These are phyloP conservation scores for Pseudogymnoascus sp. DNA, from an alignment of 2,329 filamentous ascomycete species.

Conservation along the genomic window DNA sequence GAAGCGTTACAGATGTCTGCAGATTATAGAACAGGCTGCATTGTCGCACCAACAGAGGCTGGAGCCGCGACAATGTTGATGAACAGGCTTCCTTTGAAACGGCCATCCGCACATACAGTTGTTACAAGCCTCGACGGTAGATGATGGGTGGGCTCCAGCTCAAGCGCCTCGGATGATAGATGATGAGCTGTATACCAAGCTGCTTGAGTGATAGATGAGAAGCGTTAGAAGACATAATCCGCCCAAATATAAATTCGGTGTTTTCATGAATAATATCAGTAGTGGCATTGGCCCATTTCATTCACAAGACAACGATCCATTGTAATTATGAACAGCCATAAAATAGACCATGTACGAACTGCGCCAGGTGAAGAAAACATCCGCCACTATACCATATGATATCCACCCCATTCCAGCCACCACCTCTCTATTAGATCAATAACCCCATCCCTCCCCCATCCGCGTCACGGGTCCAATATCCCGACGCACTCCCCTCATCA, in stretches of 20 bases:
- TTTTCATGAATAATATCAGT: background rate
- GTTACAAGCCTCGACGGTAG: background rate
- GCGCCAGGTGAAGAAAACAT: constrained; percentile 6
- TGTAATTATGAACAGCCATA: background rate
- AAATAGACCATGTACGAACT: constrained; percentile 6
- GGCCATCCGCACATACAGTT: background rate
- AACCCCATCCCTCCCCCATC: background rate
- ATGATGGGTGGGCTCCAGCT: background rate
- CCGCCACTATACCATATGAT: constrained; percentile 1
- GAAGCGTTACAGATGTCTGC: background rate
- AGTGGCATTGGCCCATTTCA: background rate
- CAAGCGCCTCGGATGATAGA: background rate
- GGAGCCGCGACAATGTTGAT: background rate
- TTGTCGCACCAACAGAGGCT: background rate
- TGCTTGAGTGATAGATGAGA: background rate
- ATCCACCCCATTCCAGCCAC: background rate
- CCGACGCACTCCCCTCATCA: background rate
- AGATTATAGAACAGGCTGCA: background rate
- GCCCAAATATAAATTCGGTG: background rate
- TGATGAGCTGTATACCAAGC: background rate
- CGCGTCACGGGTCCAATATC: background rate
- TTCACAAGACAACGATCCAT: constrained; percentile 1
- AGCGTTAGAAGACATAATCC: background rate
- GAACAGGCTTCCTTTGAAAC: background rate
- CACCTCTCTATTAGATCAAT: constrained; percentile 1